Conservation (phyloP, 257 asterid genomes). For the Fraxinus cuspidata region DNA sequence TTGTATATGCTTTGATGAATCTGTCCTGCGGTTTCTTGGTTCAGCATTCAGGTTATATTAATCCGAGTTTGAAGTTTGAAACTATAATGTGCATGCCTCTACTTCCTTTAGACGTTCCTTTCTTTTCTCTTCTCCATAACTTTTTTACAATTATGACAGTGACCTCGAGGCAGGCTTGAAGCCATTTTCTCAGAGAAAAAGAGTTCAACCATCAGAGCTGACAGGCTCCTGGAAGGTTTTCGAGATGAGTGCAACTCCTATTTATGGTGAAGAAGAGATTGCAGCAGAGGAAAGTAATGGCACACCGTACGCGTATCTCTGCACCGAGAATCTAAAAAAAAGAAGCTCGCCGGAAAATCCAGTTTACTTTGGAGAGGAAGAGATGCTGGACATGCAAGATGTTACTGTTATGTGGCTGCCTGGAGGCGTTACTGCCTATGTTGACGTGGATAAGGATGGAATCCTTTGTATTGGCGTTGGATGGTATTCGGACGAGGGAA, state of each 20-base stretch:
- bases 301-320: slow-evolving; percentile 69
- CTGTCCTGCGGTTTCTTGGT: no score
- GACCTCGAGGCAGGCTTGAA: slow-evolving; percentile 67
- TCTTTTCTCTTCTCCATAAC: neutral
- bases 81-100: neutral
- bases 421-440: slow-evolving; percentile 90
- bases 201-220: slow-evolving; percentile 87
- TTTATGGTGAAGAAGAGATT: slow-evolving; percentile 59
- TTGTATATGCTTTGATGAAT: no score
- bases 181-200: slow-evolving; percentile 86
- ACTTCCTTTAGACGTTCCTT: neutral
- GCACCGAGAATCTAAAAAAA: slow-evolving; percentile 82
- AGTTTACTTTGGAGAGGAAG: slow-evolving; percentile 81
- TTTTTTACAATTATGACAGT: slow-evolving; percentile 36
- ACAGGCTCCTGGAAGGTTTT: slow-evolving; percentile 96
- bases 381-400: slow-evolving; percentile 85
- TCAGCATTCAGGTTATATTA: no score
- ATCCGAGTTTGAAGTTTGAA: no score
- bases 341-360: slow-evolving; percentile 76
- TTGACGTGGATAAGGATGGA: slow-evolving; percentile 87
- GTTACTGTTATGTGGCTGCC: slow-evolving; percentile 88
- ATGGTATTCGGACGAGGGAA: slow-evolving; percentile 96
- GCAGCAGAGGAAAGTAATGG: slow-evolving; percentile 38
- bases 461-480: slow-evolving; percentile 87
- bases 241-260: slow-evolving; percentile 91